A percentile compares a stretch with the other conserved stretches of the same genome.
These are phyloP conservation scores for Cladosporium cucumerinum DNA, from an alignment of 2,329 filamentous ascomycete species.

Conservation along the genomic window DNA sequence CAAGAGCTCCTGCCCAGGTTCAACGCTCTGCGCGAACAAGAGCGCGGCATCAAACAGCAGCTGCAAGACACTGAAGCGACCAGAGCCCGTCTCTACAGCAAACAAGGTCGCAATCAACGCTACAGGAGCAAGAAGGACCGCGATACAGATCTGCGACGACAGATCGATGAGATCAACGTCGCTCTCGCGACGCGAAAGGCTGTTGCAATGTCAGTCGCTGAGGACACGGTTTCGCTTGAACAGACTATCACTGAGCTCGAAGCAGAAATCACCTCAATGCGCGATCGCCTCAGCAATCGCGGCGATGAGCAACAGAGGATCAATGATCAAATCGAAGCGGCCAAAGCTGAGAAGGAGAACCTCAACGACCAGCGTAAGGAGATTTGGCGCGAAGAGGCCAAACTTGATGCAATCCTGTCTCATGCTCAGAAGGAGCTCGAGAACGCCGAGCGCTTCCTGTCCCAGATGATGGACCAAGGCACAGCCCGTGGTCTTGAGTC, in stretches of 20 bases:
- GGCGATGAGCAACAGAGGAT: conserved; percentile 70
- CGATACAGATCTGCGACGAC: conserved; percentile 74
- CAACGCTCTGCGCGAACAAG: conserved; percentile 67
- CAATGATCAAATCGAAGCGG: conserved; percentile 69
- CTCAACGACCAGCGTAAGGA: conserved; percentile 83
- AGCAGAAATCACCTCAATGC: conserved; percentile 65
- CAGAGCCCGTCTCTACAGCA: conserved; percentile 78
- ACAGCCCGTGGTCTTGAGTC: conserved; percentile 84
- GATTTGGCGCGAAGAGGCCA: conserved; percentile 85
- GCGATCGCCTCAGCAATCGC: conserved; percentile 73
- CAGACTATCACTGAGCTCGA: conserved; percentile 69
- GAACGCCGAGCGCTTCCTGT: conserved; percentile 71
- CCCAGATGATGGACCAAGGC: conserved; percentile 82
- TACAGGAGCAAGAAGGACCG: conserved; percentile 87
- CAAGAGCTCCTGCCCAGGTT: conserved; percentile 72
- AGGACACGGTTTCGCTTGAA: conserved; percentile 74
- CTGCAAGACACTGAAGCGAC: conserved; percentile 73
- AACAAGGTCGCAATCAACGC: conserved; percentile 82
- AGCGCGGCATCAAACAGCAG: conserved; percentile 65
- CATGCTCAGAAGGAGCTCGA: conserved; percentile 75
- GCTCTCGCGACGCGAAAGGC: conserved; percentile 78
- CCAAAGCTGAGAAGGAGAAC: conserved; percentile 73
- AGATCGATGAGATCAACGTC: conserved; percentile 75
- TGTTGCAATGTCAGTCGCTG: conserved; percentile 76
- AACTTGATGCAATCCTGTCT: conserved; percentile 71